A percentile compares a stretch with the other conserved stretches of the same genome.
phyloP scores from a whole-genome alignment of 768 basidiomycete genomes.

The Psilocybe subaeruginosa region DNA sequence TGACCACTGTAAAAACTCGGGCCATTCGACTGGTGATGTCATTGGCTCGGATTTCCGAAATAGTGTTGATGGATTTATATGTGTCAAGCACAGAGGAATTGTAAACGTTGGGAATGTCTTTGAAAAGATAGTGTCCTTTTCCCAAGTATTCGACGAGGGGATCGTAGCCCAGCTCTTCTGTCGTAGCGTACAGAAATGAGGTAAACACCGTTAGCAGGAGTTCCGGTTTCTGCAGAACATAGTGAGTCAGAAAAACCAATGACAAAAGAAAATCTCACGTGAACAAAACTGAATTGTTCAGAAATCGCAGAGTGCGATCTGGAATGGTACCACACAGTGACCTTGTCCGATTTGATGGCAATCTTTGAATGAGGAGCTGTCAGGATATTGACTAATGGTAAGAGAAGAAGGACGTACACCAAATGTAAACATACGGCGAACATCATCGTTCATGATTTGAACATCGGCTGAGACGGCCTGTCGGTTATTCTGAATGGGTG shows the following conservation, averaged over 20 bases:
- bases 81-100: neutral
- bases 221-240: neutral
- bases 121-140: neutral
- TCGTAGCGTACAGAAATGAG: neutral
- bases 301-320: neutral
- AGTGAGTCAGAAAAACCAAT: neutral
- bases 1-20: neutral
- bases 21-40: neutral
- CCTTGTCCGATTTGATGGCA: neutral
- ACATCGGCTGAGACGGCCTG: neutral
- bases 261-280: neutral
- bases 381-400: neutral
- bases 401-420: neutral
- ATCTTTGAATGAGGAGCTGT: neutral
- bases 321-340: neutral
- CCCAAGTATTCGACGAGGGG: neutral
- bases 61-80: neutral
- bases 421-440: neutral
- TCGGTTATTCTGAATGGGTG: neutral
- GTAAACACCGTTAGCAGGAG: neutral
- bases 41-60: neutral
- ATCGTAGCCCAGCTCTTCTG: conserved; percentile 1
- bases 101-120: neutral
- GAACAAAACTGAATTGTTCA: neutral
- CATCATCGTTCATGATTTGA: neutral